A percentile compares a stretch with the other conserved stretches of the same genome.
Conservation (phyloP, 2,329 filamentous ascomycete species). For the Diaporthe citri region DNA sequence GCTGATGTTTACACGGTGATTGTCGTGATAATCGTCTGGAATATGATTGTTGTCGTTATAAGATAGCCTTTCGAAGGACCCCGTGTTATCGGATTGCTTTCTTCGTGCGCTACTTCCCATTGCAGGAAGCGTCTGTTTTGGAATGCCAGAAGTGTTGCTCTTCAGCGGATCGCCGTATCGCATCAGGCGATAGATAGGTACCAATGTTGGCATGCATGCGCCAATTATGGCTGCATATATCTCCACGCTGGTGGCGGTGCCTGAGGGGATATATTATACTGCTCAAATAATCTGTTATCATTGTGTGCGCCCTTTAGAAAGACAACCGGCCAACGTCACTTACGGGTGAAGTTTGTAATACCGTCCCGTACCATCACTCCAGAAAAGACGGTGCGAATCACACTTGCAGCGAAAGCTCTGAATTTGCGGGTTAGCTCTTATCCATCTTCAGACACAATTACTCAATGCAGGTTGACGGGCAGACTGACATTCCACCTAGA, state of each 20-base stretch:
- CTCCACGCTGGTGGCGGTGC: constrained; percentile 36
- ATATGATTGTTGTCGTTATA: background rate
- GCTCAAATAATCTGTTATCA: background rate
- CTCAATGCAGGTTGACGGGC: background rate
- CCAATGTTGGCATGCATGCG: constrained; percentile 40
- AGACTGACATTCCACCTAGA: constrained; percentile 1
- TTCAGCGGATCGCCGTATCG: constrained; percentile 35
- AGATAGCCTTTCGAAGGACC: background rate
- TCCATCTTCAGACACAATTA: background rate
- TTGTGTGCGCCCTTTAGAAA: background rate
- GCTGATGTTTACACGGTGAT: background rate
- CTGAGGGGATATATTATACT: background rate
- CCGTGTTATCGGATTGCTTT: background rate
- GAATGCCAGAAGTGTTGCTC: background rate
- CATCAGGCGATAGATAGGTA: constrained; percentile 42
- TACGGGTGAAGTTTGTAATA: background rate
- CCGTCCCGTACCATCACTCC: background rate
- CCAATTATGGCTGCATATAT: constrained; percentile 43
- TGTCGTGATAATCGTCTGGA: background rate
- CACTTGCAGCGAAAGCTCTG: background rate
- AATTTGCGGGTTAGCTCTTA: background rate
- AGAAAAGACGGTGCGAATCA: background rate
- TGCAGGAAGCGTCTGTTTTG: background rate
- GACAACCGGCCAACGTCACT: background rate
- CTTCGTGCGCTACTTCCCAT: background rate